A percentile compares a stretch with the other conserved stretches of the same genome.
Conservation (phyloP, 305 asterid genomes). For the Petunia hybrid region DNA sequence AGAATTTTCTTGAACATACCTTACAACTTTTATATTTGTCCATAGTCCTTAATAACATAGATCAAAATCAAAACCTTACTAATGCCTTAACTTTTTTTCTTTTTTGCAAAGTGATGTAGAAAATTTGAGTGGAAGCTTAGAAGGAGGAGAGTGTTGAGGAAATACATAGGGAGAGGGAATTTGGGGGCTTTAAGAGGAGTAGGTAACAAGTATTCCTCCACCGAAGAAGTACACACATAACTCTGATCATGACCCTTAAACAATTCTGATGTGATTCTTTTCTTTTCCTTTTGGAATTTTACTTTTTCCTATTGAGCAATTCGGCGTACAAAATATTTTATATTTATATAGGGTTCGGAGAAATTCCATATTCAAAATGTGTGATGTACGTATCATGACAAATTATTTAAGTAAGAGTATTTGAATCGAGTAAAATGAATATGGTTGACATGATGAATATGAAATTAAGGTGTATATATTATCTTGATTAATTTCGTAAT, state of each 20-base stretch:
- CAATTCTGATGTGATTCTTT: not conserved
- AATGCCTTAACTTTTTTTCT: too few relatives aligned
- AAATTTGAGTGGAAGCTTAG: too few relatives aligned
- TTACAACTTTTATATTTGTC: slow-evolving; percentile 42
- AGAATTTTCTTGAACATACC: slow-evolving; percentile 46
- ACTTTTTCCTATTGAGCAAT: too few relatives aligned
- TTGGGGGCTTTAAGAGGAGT: slow-evolving; percentile 24
- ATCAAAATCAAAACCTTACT: too few relatives aligned
- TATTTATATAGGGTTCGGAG: too few relatives aligned
- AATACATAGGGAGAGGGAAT: slow-evolving; percentile 24
- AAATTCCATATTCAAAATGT: too few relatives aligned
- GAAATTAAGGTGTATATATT: not conserved
- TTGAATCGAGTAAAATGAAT: too few relatives aligned
- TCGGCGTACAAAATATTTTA: too few relatives aligned
- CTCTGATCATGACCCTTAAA: slow-evolving; percentile 16
- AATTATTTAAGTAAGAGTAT: too few relatives aligned
- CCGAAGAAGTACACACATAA: slow-evolving; percentile 26
- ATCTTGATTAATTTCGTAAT: not conserved
- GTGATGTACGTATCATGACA: too few relatives aligned
- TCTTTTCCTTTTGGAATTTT: not conserved
- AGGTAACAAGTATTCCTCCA: slow-evolving; percentile 43
- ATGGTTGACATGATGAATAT: too few relatives aligned
- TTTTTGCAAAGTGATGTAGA: too few relatives aligned
- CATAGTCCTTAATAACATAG: slow-evolving; percentile 21
- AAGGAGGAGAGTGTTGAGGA: not conserved